Conservation (phyloP, 2,329 filamentous ascomycete genomes). For the Penicillium sp. region DNA sequence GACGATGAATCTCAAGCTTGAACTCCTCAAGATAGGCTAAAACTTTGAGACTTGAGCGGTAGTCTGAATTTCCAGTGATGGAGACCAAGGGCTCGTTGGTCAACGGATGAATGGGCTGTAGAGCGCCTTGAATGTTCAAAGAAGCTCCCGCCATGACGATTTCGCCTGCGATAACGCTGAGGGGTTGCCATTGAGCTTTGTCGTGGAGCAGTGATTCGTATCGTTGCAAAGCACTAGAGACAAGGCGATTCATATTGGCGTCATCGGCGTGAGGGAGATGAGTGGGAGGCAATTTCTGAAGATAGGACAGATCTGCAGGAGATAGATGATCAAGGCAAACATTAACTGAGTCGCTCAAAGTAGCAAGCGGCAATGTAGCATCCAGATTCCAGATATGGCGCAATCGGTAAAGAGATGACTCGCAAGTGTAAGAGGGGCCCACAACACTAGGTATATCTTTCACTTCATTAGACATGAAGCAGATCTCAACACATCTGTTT, state of each 20-base stretch:
- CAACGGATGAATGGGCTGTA: conserved; percentile 41
- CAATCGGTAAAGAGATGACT: conserved; percentile 42
- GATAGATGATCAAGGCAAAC: conserved; percentile 41
- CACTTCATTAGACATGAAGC: conserved; percentile 56
- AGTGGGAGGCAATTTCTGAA: conserved; percentile 30
- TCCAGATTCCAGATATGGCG: conserved; percentile 34
- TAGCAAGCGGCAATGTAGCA: conserved; percentile 7
- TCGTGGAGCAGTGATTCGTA: conserved; percentile 35
- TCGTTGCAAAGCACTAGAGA: conserved; percentile 27
- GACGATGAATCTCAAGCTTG: conserved; percentile 35
- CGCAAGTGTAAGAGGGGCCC: conserved; percentile 38
- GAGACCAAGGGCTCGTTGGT: conserved; percentile 40
- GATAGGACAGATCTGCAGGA: conserved; percentile 31
- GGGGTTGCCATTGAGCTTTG: conserved; percentile 30
- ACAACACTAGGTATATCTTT: conserved; percentile 12
- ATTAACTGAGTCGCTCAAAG: conserved; percentile 23
- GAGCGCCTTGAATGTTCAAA: conserved; percentile 25
- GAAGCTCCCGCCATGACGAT: conserved; percentile 26
- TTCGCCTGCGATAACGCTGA: conserved; percentile 20
- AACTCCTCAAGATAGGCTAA: conserved; percentile 40
- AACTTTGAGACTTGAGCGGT: conserved; percentile 24
- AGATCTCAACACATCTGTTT: conserved; percentile 90
- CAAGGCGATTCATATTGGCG: conserved; percentile 3
- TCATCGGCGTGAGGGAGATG: conserved; percentile 19
- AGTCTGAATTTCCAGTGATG: conserved; percentile 22